phyloP scores from a whole-genome alignment of 306 rosid species.

The Elaeagnus macrophylla region DNA sequence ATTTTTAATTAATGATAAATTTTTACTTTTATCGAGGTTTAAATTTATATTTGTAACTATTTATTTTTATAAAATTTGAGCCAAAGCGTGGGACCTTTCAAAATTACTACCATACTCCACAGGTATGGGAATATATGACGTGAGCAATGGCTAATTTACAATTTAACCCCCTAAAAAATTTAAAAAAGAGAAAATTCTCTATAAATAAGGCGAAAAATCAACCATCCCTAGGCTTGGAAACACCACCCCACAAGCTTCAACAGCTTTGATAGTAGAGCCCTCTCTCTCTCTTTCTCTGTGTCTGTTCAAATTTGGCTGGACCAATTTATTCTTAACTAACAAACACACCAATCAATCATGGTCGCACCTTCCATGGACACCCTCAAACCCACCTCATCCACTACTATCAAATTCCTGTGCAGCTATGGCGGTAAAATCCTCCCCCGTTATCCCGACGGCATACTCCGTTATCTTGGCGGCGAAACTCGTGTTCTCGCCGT shows the following conservation, averaged over 20 bases:
- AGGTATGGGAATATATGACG: too few species aligned
- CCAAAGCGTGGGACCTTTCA: too few species aligned
- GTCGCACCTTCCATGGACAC: conserved; percentile 21
- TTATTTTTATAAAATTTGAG: too few species aligned
- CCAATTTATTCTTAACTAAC: not conserved
- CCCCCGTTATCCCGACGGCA: conserved; percentile 90
- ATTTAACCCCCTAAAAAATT: too few species aligned
- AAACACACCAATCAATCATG: conserved; percentile 24
- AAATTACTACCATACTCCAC: too few species aligned
- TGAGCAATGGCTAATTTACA: too few species aligned
- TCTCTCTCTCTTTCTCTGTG: not conserved
- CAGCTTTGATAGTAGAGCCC: not conserved
- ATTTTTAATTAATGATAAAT: too few species aligned
- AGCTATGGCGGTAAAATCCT: conserved; percentile 91
- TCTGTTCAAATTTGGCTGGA: not conserved
- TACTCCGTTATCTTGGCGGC: conserved; percentile 87
- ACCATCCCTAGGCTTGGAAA: conserved; percentile 44
- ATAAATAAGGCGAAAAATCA: conserved; percentile 44
- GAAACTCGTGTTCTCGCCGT: conserved; percentile 86
- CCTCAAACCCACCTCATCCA: conserved; percentile 5
- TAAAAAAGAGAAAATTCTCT: conserved; percentile 8
- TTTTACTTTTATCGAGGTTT: too few species aligned
- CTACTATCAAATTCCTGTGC: conserved; percentile 70
- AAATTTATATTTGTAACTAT: too few species aligned
- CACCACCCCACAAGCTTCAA: conserved; percentile 17